Conservation (phyloP, 2,329 filamentous ascomycete genomes). For the Gnomoniopsis sp. region DNA sequence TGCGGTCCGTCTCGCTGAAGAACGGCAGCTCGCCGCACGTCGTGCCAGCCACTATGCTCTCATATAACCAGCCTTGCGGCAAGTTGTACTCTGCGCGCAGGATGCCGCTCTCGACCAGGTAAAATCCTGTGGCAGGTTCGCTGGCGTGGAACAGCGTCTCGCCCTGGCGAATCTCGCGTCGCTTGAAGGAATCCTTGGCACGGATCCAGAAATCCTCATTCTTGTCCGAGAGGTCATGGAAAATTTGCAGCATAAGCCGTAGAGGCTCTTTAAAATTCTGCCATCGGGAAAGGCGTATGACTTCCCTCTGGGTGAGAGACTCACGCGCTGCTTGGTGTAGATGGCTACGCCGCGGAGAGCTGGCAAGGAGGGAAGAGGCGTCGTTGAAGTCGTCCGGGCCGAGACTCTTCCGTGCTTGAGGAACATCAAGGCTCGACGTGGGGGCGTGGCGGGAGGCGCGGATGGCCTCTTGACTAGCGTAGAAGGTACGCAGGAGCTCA, state of each 20-base stretch:
- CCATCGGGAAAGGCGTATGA: conserved; percentile 65
- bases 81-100: conserved; percentile 86
- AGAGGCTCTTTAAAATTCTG: conserved; percentile 85
- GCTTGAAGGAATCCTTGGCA: conserved; percentile 70
- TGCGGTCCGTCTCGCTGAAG: conserved; percentile 85
- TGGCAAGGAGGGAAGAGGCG: conserved; percentile 49
- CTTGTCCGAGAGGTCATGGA: conserved; percentile 78
- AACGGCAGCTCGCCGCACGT: conserved; percentile 96
- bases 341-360: conserved; percentile 77
- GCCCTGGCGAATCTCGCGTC: conserved; percentile 64
- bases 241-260: conserved; percentile 90
- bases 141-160: conserved; percentile 75
- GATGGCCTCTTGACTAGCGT: conserved; percentile 64
- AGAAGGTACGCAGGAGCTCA: conserved; percentile 79
- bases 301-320: conserved; percentile 66
- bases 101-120: conserved; percentile 85
- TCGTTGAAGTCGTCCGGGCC: conserved; percentile 32
- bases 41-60: conserved; percentile 89
- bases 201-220: conserved; percentile 97
- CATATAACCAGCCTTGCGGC: conserved; percentile 83
- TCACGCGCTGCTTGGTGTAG: conserved; percentile 75
- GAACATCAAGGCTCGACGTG: conserved; percentile 47
- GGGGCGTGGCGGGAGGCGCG: conserved; percentile 40
- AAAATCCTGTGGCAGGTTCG: conserved; percentile 78
- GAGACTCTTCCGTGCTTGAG: conserved; percentile 43